These are phyloP conservation scores for Phaeodactylum tricornutum DNA, from an alignment of 108 stramenopile genomes.

Conservation along the genomic window DNA sequence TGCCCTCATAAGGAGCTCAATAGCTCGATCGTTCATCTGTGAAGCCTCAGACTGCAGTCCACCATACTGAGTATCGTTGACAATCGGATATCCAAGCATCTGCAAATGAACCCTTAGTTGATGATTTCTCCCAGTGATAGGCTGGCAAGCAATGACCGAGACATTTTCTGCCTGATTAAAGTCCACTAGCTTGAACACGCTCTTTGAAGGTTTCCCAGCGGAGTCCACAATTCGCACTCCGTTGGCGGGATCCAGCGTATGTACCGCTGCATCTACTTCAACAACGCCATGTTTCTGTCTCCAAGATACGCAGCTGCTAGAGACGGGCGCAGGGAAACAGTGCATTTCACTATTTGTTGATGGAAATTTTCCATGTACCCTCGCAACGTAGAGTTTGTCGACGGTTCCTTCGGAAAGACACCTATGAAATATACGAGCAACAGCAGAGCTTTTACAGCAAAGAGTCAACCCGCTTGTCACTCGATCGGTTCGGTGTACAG, in stretches of 20 bases:
- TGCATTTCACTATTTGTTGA: slow-evolving; percentile 1
- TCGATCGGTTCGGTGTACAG: slow-evolving; percentile 76
- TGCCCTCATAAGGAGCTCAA: neutral
- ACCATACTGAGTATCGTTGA: slow-evolving; percentile 76
- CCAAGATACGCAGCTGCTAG: neutral
- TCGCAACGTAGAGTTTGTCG: slow-evolving; percentile 66
- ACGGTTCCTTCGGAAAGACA: slow-evolving; percentile 28
- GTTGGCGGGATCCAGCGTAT: slow-evolving; percentile 38
- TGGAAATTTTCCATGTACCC: slow-evolving; percentile 43
- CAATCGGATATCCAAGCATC: slow-evolving; percentile 67
- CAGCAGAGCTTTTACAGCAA: slow-evolving; percentile 36
- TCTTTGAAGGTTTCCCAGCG: slow-evolving; percentile 54
- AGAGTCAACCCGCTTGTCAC: slow-evolving; percentile 66
- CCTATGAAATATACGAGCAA: slow-evolving; percentile 51
- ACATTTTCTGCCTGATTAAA: slow-evolving; percentile 38
- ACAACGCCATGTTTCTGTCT: slow-evolving; percentile 4
- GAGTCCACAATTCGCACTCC: slow-evolving; percentile 47
- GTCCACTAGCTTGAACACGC: slow-evolving; percentile 46
- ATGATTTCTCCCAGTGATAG: slow-evolving; percentile 86
- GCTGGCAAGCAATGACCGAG: slow-evolving; percentile 56
- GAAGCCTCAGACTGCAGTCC: slow-evolving; percentile 13
- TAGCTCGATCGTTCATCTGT: neutral
- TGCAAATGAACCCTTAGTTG: slow-evolving; percentile 86
- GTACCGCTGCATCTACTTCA: slow-evolving; percentile 60
- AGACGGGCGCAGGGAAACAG: neutral